Conservation (phyloP, 495 filamentous ascomycete genomes). For the Aspergillus cristatus region DNA sequence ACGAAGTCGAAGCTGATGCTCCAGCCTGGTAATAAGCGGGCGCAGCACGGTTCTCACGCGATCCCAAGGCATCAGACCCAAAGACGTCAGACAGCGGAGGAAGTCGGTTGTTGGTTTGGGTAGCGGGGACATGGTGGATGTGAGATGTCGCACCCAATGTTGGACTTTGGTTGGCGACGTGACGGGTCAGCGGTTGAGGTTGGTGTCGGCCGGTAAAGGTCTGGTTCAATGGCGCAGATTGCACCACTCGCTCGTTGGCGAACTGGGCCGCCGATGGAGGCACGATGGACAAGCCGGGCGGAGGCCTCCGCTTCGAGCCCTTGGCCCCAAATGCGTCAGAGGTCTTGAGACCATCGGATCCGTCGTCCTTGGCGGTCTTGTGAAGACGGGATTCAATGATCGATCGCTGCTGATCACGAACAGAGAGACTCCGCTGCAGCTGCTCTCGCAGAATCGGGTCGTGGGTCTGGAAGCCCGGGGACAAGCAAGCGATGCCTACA, state of each 20-base stretch:
- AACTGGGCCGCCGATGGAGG: constrained; percentile 93
- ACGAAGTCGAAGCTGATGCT: constrained; percentile 50
- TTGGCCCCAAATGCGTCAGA: constrained; percentile 46
- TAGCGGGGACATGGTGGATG: constrained; percentile 83
- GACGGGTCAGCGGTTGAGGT: constrained; percentile 70
- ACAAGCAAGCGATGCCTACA: constrained; percentile 88
- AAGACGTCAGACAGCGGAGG: constrained; percentile 95
- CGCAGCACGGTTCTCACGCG: constrained; percentile 23
- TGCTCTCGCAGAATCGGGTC: constrained; percentile 96
- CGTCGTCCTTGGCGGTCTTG: constrained; percentile 68
- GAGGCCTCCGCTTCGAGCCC: constrained; percentile 65
- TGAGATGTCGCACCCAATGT: constrained; percentile 81
- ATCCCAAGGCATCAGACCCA: constrained; percentile 64
- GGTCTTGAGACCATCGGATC: constrained; percentile 50
- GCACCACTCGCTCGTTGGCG: constrained; percentile 89
- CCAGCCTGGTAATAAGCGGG: constrained; percentile 33
- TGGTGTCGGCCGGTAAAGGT: constrained; percentile 88
- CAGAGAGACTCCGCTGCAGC: constrained; percentile 84
- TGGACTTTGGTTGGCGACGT: constrained; percentile 76
- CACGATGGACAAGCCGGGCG: constrained; percentile 89
- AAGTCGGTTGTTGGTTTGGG: constrained; percentile 83
- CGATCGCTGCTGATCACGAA: constrained; percentile 85
- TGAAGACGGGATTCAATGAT: constrained; percentile 92
- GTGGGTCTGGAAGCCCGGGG: constrained; percentile 89
- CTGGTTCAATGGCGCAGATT: constrained; percentile 92